Evolutionary conservation across 2,329 filamentous ascomycete genomes (phyloP).

Genomic region (Fusarium pilosicola): DNA sequence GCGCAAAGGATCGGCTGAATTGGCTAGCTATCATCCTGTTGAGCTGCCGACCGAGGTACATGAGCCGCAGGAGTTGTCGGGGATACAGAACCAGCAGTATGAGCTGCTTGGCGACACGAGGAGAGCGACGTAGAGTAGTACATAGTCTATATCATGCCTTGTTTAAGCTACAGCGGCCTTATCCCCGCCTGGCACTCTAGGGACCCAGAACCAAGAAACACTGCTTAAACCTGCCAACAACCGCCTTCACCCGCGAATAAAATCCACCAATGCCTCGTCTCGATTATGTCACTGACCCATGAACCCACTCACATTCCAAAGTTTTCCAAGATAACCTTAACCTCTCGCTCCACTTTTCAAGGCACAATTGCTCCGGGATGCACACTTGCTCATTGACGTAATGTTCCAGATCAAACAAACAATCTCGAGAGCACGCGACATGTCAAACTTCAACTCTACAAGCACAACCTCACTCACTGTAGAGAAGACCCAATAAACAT

Average conservation of each 20-base stretch:
- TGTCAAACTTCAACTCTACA: not conserved
- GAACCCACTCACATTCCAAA: not conserved
- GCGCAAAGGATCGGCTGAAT: not conserved
- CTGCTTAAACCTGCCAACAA: not conserved
- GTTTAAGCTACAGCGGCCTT: not conserved
- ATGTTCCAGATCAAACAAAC: not conserved
- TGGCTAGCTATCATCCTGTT: slow-evolving; percentile 13
- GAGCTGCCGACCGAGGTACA: slow-evolving; percentile 5
- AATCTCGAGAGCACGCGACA: not conserved
- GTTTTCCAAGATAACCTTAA: slow-evolving; percentile 18
- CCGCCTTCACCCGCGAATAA: not conserved
- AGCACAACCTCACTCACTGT: not conserved
- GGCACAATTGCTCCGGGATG: slow-evolving; percentile 21
- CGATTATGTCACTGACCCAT: slow-evolving; percentile 1
- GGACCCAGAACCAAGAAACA: not conserved
- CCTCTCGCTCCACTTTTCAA: slow-evolving; percentile 6
- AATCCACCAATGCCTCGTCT: not conserved
- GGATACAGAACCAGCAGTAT: not conserved
- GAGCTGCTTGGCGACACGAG: slow-evolving; percentile 20
- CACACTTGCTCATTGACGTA: slow-evolving; percentile 15
- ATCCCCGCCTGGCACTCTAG: not conserved
- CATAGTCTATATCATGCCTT: not conserved
- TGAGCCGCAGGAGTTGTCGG: slow-evolving; percentile 12
- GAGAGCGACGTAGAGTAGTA: not conserved
- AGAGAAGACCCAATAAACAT: not conserved